These are phyloP conservation scores for Verticillium zaregamsianum DNA, from an alignment of 2,329 filamentous ascomycete genomes.

Conservation along the genomic window DNA sequence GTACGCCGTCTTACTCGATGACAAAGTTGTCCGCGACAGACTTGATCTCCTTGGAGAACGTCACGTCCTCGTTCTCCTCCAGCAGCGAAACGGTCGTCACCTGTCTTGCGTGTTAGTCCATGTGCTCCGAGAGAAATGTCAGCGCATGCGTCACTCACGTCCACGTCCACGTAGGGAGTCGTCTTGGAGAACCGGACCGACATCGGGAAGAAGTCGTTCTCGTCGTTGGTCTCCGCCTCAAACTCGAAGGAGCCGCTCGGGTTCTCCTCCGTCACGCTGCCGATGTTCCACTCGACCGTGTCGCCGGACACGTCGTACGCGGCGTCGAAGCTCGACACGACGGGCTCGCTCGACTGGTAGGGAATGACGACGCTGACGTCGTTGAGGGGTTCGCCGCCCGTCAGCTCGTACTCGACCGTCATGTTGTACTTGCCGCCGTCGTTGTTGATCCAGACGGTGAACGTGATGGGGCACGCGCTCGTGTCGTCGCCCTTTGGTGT, in stretches of 20 bases:
- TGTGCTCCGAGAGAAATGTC: too few relatives aligned
- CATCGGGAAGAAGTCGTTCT: constrained; percentile 98
- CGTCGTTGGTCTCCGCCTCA: constrained; percentile 80
- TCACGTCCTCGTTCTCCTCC: constrained; percentile 73
- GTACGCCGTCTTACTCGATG: constrained; percentile 57
- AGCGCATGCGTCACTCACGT: constrained; percentile 58
- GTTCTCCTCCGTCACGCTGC: constrained; percentile 78
- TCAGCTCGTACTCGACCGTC: constrained; percentile 94
- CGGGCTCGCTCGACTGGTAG: constrained; percentile 78
- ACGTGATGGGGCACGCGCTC: constrained; percentile 83
- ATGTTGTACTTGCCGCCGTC: constrained; percentile 79
- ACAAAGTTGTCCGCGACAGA: constrained; percentile 71
- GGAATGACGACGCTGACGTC: constrained; percentile 88
- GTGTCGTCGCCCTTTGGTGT: constrained; percentile 76
- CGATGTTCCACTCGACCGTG: constrained; percentile 90
- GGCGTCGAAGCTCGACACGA: constrained; percentile 89
- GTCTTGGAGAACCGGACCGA: constrained; percentile 82
- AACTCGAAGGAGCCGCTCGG: constrained; percentile 89
- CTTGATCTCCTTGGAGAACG: constrained; percentile 78
- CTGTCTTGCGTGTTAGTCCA: constrained; percentile 22
- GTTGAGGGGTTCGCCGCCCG: constrained; percentile 70
- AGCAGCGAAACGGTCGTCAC: constrained; percentile 66
- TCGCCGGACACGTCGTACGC: constrained; percentile 92
- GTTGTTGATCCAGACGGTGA: constrained; percentile 97
- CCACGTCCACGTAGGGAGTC: constrained; percentile 83